Evolutionary conservation across 2,329 filamentous ascomycete genomes (phyloP).

Genomic region (Exophiala phaeomuriformis): DNA sequence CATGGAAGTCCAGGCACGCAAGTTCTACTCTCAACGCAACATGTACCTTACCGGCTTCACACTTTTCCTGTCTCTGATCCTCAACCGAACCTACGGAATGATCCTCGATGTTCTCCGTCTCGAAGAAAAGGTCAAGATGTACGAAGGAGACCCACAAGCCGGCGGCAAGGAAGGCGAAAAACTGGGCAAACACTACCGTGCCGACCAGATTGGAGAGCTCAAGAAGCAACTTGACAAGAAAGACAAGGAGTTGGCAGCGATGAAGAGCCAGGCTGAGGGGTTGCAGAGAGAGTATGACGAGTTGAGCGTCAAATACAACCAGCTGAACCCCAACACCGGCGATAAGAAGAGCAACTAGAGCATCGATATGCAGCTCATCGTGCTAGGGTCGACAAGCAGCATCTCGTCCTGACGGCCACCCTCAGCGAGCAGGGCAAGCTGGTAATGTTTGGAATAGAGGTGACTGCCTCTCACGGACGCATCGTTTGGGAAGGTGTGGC

Average conservation of each 20-base stretch:
- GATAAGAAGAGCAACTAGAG: slow-evolving; percentile 51
- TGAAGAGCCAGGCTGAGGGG: slow-evolving; percentile 88
- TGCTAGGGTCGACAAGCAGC: not conserved
- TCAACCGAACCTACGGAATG: slow-evolving; percentile 96
- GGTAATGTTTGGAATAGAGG: not conserved
- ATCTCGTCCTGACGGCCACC: not conserved
- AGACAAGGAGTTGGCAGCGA: slow-evolving; percentile 72
- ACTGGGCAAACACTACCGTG: slow-evolving; percentile 63
- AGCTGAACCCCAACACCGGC: slow-evolving; percentile 36
- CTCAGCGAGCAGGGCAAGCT: not conserved
- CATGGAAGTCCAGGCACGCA: slow-evolving; percentile 97
- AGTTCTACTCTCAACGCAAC: slow-evolving; percentile 99
- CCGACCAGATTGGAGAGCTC: slow-evolving; percentile 70
- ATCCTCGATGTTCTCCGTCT: slow-evolving; percentile 86
- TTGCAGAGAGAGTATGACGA: slow-evolving; percentile 78
- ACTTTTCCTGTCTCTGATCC: slow-evolving; percentile 94
- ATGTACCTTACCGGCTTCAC: slow-evolving; percentile 99
- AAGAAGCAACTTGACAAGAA: slow-evolving; percentile 62
- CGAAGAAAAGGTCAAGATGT: slow-evolving; percentile 81
- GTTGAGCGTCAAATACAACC: slow-evolving; percentile 72
- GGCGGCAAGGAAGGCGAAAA: slow-evolving; percentile 63
- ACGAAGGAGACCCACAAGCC: slow-evolving; percentile 59
- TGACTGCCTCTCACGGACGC: not conserved
- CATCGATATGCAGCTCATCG: not conserved
- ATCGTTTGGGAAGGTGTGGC: not conserved